Conservation (phyloP, 2,329 filamentous ascomycete species). For the Penicillium paneum region DNA sequence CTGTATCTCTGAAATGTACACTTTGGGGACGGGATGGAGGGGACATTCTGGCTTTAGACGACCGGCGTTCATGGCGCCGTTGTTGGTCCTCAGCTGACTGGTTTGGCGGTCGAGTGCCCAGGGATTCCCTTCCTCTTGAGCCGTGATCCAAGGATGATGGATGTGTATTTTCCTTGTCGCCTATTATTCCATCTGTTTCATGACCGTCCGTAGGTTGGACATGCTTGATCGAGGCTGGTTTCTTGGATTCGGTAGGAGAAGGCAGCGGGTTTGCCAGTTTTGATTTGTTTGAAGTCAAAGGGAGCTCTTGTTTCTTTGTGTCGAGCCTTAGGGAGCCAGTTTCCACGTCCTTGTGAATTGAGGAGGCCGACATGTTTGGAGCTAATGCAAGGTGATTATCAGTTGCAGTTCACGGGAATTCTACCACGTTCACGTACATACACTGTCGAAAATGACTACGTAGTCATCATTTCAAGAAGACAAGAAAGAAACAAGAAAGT, state of each 20-base stretch:
- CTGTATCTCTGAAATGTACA: constrained; percentile 69
- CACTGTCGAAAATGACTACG: constrained; percentile 13
- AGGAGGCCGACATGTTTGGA: constrained; percentile 20
- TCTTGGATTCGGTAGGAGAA: constrained; percentile 27
- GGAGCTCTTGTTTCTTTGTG: constrained; percentile 19
- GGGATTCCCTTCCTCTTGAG: constrained; percentile 21
- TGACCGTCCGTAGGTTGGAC: constrained; percentile 17
- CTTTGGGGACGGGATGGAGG: constrained; percentile 56
- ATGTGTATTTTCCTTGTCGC: constrained; percentile 15
- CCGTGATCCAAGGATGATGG: constrained; percentile 16
- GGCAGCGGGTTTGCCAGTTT: constrained; percentile 30
- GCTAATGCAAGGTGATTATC: constrained; percentile 13
- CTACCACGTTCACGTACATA: constrained; percentile 9
- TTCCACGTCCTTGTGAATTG: constrained; percentile 20
- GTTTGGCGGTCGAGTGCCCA: constrained; percentile 27
- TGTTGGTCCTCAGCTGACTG: constrained; percentile 24
- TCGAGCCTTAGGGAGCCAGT: constrained; percentile 16
- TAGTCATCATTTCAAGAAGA: constrained; percentile 12
- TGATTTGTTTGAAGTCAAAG: constrained; percentile 18
- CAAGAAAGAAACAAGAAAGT: not conserved
- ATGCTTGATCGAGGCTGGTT: constrained; percentile 17
- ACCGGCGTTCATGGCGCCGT: constrained; percentile 23
- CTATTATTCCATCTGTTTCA: constrained; percentile 2
- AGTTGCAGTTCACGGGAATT: constrained; percentile 15
- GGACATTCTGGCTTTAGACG: constrained; percentile 28